These are phyloP conservation scores for Favolaschia claudopus DNA, from an alignment of 768 basidiomycete genomes.

Conservation along the genomic window DNA sequence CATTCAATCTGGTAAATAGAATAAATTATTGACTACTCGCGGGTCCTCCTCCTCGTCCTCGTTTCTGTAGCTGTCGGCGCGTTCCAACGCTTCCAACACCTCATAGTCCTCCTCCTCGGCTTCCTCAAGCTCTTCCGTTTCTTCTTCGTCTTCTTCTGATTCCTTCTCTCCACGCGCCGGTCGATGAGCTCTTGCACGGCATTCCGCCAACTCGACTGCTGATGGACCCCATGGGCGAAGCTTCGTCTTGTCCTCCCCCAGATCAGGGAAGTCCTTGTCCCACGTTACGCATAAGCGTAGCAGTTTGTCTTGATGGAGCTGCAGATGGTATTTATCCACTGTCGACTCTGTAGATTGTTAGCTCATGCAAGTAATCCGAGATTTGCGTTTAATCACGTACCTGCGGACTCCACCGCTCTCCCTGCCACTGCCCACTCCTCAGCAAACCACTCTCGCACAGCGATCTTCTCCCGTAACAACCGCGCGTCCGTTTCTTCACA, in stretches of 20 bases:
- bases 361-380: background rate
- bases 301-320: background rate
- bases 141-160: background rate
- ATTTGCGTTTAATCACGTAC: background rate
- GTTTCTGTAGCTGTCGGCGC: background rate
- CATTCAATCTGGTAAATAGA: too few species aligned
- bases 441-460: slow-evolving; percentile 22
- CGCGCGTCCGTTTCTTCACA: slow-evolving; percentile 27
- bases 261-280: background rate
- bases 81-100: background rate
- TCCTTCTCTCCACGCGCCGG: background rate
- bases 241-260: background rate
- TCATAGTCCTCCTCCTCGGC: background rate
- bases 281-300: slow-evolving; percentile 3
- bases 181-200: background rate
- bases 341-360: background rate
- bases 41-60: too few species aligned
- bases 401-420: background rate
- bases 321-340: slow-evolving; percentile 1
- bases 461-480: slow-evolving; percentile 17
- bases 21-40: too few species aligned
- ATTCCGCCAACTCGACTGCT: background rate
- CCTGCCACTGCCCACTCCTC: slow-evolving; percentile 6
- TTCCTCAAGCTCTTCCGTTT: background rate
- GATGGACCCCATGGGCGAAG: background rate